Evolutionary conservation across 2,329 filamentous ascomycete species (phyloP), one percentile per base, ranked within the genome.

Genomic region (Alternaria ethzedia): DNA sequence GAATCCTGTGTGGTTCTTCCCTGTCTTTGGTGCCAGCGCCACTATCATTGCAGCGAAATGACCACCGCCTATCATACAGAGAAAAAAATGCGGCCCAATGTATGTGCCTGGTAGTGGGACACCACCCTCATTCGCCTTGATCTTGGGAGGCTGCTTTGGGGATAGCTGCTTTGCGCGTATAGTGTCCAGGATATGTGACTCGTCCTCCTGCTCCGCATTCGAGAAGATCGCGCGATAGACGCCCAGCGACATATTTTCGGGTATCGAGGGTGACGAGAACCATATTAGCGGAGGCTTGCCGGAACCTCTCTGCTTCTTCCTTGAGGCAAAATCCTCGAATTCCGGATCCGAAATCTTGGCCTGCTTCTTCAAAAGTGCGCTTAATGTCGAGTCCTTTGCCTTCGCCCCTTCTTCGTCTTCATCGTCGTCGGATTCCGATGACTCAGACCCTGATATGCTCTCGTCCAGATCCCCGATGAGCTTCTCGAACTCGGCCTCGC

Each of bases 11-110:
- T 85, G 84, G 56, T 88, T 88, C 76, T 92, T 95, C 41, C 88
- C 87, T 57, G 91, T 84, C 66, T 94, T 92, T 0, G 96, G 94
- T 1, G 93, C 89, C 5, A 98, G 86, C 0, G 94, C 94, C 11
- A 99, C 92, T 11, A 98, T 86, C 94, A 98, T 98, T 54, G 92
- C 96, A 0, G 96, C 96, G 76, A 99, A 99, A 78, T 99, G 96
- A 0, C 96, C 96, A 63, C 96, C 96, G 23, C 96, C 96, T 54
- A 99, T 97, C 96, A 99, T 99, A 81, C 94, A 98, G 51, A 99
- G 87, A 77, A 99, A 98, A 54, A 97, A 89, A 77, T 98, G 94
- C 3, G 94, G 93, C 8, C 90, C 90, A 23, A 89, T 88, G 75
- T 90, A 88, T 10, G 86, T 81, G 2, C 84, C 82, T 3, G 86